Percentiles rank a stretch among this genome's conserved stretches.
Conservation (phyloP, 2,329 filamentous ascomycete species). For the Macrophomina phaseolina region DNA sequence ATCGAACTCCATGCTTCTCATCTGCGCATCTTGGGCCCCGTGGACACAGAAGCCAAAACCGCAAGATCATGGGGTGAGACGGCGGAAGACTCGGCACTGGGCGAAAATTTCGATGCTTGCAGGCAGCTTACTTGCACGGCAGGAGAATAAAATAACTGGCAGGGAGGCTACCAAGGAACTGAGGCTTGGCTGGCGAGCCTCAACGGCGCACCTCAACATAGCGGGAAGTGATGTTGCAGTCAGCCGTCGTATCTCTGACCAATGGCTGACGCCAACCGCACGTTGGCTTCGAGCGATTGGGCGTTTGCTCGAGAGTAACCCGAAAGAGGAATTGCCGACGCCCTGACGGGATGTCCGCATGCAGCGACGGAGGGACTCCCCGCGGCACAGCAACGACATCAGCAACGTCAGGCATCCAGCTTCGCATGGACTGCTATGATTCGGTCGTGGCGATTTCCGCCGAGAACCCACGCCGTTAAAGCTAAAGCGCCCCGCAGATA, state of each 20-base stretch:
- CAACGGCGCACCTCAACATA: not conserved
- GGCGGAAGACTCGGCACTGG: constrained; percentile 1
- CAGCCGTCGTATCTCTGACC: constrained; percentile 5
- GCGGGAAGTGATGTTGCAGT: constrained; percentile 6
- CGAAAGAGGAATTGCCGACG: constrained; percentile 15
- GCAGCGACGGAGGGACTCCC: not conserved
- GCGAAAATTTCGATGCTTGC: not conserved
- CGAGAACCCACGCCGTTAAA: not conserved
- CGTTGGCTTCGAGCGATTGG: not conserved
- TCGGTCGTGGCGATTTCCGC: not conserved
- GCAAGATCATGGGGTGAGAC: constrained; percentile 15
- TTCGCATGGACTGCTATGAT: not conserved
- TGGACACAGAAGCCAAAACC: not conserved
- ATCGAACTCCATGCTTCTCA: not conserved
- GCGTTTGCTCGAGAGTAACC: not conserved
- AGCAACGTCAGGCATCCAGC: constrained; percentile 20
- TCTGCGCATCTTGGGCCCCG: not conserved
- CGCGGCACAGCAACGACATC: constrained; percentile 1
- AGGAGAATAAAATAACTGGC: constrained; percentile 7
- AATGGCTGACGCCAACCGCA: not conserved
- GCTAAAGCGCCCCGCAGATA: not conserved
- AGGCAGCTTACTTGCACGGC: constrained; percentile 8
- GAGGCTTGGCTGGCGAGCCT: constrained; percentile 14
- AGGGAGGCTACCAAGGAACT: not conserved
- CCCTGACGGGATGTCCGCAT: not conserved